Evolutionary conservation across 352 stramenopile species (phyloP), one percentile per base, ranked within the genome.

Genomic region (Phytophthora multivora): DNA sequence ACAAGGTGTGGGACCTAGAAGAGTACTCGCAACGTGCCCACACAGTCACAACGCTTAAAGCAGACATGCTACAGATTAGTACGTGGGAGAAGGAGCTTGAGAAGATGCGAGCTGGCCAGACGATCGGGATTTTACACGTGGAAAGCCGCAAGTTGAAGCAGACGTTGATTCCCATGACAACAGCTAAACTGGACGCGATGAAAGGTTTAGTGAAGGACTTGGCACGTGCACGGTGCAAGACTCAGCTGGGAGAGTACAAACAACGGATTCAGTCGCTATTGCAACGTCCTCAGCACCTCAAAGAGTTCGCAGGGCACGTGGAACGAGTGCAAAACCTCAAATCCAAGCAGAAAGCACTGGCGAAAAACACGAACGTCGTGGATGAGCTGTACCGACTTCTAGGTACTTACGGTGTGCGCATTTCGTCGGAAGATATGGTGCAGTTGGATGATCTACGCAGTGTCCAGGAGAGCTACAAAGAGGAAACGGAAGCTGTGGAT

Each of bases 71-170:
- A 28, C 80, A 93, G 46, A 97, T 98, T 25, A 87, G 78, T 21
- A 89, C 76, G 23, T 98, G 95, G 94, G 82, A 97, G 45, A 97
- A 97, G 59, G 93, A 98, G 63, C 81, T 98, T 13, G 90, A 98
- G 53, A 97, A 97, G 48, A 97, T 98, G 90, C 79, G 89, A 19
- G 88, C 85, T 1, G 89, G 91, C 3, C 89, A 98, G 51, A 93
- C 89, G 2, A 96, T 97, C 43, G 95, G 95, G 1, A 97, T 96
- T 26, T 61, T 98, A 6, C 84, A 97, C 53, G 91, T 98, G 5
- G 95, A 98, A 60, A 96, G 83, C 41, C 77, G 92, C 6, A 97
- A 98, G 59, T 88, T 98, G 13, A 97, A 98, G 66, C 80, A 96
- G 46, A 93, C 82, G 39, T 65, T 98, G 36, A 94, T 95, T n/a